phyloP scores from a whole-genome alignment of 169 alveolate species.

The Amoebophrya sp. region DNA sequence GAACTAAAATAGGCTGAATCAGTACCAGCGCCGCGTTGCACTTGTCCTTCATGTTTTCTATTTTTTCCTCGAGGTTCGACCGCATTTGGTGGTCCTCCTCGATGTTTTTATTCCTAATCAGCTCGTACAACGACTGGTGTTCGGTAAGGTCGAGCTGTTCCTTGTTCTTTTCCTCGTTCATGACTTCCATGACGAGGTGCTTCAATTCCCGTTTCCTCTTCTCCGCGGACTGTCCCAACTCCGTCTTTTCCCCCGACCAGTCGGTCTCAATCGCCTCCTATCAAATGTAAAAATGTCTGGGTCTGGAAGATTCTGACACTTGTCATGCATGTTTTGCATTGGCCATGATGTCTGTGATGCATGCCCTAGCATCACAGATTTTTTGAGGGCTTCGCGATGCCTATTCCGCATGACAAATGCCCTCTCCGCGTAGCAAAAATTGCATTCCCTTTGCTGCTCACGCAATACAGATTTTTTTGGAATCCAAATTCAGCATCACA shows the following conservation, averaged over 20 bases:
- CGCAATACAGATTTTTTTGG: no score
- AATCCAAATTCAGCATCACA: no score
- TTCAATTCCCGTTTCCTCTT: background rate
- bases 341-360: no score
- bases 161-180: constrained; percentile 53
- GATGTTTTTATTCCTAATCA: constrained; percentile 58
- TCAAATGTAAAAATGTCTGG: no score
- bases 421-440: no score
- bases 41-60: constrained; percentile 37
- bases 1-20: no score
- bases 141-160: constrained; percentile 59
- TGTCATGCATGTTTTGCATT: no score
- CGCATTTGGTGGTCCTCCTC: constrained; percentile 56
- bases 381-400: no score
- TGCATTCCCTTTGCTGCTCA: no score
- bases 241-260: background rate
- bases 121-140: constrained; percentile 59
- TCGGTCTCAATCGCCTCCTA: background rate
- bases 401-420: no score
- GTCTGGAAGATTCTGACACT: no score
- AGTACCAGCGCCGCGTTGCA: constrained; percentile 35
- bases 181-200: background rate
- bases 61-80: constrained; percentile 46
- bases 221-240: background rate
- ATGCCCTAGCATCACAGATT: no score